Conservation (phyloP, 2,329 filamentous ascomycete genomes). For the Alternaria gaisen region DNA sequence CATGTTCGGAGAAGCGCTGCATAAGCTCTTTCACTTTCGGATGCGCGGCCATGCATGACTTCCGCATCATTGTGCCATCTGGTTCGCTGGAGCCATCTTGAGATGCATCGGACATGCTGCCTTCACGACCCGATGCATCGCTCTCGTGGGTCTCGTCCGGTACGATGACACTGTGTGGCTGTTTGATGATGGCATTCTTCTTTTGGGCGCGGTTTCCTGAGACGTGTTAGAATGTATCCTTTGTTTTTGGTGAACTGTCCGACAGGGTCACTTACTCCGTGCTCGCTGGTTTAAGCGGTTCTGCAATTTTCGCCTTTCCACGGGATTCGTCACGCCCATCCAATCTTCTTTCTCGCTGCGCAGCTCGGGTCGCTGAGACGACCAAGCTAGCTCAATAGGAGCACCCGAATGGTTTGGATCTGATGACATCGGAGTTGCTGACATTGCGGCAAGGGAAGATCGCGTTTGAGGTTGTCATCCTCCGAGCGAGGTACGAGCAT, state of each 20-base stretch:
- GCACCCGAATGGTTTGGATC: neutral
- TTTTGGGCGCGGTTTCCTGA: neutral
- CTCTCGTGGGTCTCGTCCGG: neutral
- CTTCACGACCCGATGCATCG: neutral
- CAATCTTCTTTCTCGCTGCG: constrained; percentile 26
- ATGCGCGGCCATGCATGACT: constrained; percentile 8
- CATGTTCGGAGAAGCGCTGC: constrained; percentile 26
- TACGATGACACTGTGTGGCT: neutral
- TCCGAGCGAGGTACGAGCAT: neutral
- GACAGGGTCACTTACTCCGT: constrained; percentile 11
- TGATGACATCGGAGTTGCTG: constrained; percentile 2
- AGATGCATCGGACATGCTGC: neutral
- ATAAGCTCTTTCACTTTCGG: constrained; percentile 23
- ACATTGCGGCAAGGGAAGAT: neutral
- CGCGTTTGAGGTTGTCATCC: neutral
- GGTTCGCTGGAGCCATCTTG: neutral
- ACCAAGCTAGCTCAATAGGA: constrained; percentile 17
- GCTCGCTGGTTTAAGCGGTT: constrained; percentile 32
- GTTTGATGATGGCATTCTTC: neutral
- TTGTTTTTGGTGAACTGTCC: neutral
- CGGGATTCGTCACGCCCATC: constrained; percentile 26
- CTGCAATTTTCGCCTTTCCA: constrained; percentile 27
- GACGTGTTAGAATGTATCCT: neutral
- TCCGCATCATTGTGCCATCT: neutral
- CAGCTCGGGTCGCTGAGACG: constrained; percentile 19